Evolutionary conservation across 169 alveolate genomes (phyloP), one percentile per base, ranked within the genome.

Genomic region (Hepatocystis sp.): DNA sequence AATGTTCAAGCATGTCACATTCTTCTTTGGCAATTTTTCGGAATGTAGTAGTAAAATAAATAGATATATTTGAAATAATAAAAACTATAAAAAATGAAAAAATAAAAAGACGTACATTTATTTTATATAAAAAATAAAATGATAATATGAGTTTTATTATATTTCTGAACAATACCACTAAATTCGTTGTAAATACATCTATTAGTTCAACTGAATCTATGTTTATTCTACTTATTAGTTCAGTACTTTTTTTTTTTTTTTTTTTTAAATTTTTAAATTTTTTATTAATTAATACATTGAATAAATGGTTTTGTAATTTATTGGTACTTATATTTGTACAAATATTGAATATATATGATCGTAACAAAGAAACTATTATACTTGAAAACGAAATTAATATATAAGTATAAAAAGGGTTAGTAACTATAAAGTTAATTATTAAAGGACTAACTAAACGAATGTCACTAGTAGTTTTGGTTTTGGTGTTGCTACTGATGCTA

Each of bases 321-420:
- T 58, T 56, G 2, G 86, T 71, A 52, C 86, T 71, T 71, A 56
- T 13, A 49, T 71, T 56, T n/a, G 86, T 76, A 49, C 86, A 71
- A 46, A 71, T 17, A 34, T 71, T 71, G 46, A 71, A 71, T 39
- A 60, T 71, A 36, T 71, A 58, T 4, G 86, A 71, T 23, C 65
- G 58, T 4, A 58, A 28, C 44, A 65, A 71, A 4, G 86, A 71
- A 27, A 71, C 47, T 42, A 71, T 44, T 42, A 71, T 42, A 25
- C 86, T 44, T 36, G 58, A 10, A 44, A 71, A 36, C 5, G 86
- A 71, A 19, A 51, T 32, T 13, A 61, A 56, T 51, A 51, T 53
- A 71, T 71, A 71, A 30, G 15, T 52, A 49, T 56, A 60, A 17
- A 71, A 30, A 23, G 86, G 86, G 46, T 71, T 71, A 21, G 11